Base-by-base conservation (phyloP, 345 rosid species). In the Eutrema yunnanense region DNA sequence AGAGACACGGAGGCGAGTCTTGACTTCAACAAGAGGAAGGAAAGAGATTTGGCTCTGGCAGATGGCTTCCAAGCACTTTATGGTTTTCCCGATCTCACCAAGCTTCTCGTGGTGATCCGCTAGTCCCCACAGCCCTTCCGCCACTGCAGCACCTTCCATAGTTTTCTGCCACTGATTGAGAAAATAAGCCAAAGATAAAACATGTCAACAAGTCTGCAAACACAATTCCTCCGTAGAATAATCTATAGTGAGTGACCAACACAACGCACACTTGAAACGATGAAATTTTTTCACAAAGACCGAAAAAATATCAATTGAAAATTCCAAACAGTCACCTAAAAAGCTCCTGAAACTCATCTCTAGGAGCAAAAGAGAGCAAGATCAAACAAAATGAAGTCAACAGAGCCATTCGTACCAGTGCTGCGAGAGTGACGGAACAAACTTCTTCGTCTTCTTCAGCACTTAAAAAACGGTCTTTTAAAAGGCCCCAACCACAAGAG, bases 111-210 rank as follows among this genome's bases (percentile, higher is more conserved):
- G 82, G 84, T 87, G 60, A 55, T 95, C 99, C 6, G 99, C 96
- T 53, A 95, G 77, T 19, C 88, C 88, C 99, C 99, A 92, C 34
- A 95, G 82, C 27, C 96, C 98, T 81, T 95, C 99, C 9, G 96
- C 98, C 46, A 83, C 83, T 3, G 90, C 88, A 30, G 52, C 62
- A 88, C 95, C 95, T 85, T 94, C 72, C 71, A 58, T 78, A 13
- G 26, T 11, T 48, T 55, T 52, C 54, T 62, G 27, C 30, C 26
- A 68, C 66, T 47, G 64, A 34, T 29, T 33, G 40, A 40, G 53
- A 61, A 5, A 27, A 51, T 32, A 60, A 71, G 13, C 33, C 52
- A 69, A 48, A 58, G 26, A 68, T 32, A 10, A 55, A 41, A 14
- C 26, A 22, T 53, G 7, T n/a, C 41, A 29, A n/a, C 8, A 29